These are phyloP conservation scores for Chenopodium berlandieri DNA, from an alignment of 148 eudicot species.

Conservation along the genomic window DNA sequence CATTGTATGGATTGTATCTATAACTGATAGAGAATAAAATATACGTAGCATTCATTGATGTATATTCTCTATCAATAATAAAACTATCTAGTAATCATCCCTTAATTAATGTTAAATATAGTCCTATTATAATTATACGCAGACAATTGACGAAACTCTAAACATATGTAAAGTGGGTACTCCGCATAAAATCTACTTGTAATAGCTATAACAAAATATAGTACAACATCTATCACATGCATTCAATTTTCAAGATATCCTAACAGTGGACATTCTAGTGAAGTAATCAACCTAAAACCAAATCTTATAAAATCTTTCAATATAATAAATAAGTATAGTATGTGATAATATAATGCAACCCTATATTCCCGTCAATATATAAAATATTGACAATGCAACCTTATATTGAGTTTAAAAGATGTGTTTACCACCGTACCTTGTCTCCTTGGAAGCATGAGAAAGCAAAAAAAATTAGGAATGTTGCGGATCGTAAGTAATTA, in stretches of 20 bases:
- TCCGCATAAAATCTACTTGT: too few relatives aligned
- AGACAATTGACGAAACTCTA: too few relatives aligned
- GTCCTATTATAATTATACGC: too few relatives aligned
- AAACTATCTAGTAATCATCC: too few relatives aligned
- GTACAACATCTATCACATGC: not conserved
- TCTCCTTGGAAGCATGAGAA: slow-evolving; percentile 26
- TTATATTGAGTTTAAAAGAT: slow-evolving; percentile 18
- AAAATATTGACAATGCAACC: slow-evolving; percentile 6
- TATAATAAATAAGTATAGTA: not conserved
- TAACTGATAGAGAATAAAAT: too few relatives aligned
- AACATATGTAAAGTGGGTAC: too few relatives aligned
- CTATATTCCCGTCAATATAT: not conserved
- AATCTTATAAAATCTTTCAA: slow-evolving; percentile 6
- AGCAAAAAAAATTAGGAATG: slow-evolving; percentile 14
- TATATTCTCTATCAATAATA: too few relatives aligned
- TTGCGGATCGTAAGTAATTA: slow-evolving; percentile 1
- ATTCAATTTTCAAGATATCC: not conserved
- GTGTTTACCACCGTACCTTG: not conserved
- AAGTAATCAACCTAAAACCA: not conserved
- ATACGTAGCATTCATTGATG: too few relatives aligned
- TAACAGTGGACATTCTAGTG: not conserved
- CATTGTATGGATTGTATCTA: too few relatives aligned
- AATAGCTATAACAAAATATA: too few relatives aligned
- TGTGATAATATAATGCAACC: slow-evolving; percentile 3
- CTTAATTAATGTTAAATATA: too few relatives aligned